A percentile compares a stretch with the other conserved stretches of the same genome.
phyloP scores from a whole-genome alignment of 73 alveolate genomes.

The Breviolum minutum region DNA sequence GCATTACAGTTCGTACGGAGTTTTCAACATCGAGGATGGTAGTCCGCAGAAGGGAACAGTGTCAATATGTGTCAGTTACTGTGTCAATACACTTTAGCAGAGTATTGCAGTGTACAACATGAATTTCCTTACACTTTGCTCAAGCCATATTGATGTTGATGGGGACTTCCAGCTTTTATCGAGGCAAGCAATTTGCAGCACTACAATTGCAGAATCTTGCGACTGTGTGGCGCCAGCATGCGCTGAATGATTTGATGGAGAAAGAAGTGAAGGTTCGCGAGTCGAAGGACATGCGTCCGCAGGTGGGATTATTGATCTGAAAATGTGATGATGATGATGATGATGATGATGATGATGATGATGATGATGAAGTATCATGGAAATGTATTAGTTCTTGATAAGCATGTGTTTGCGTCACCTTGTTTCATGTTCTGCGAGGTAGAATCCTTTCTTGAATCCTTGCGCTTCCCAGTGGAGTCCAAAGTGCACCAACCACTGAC shows the following conservation, averaged over 20 bases:
- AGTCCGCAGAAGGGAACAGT: no score
- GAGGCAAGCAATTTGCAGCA: slow-evolving; percentile 86
- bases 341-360: no score
- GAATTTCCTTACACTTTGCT: not conserved
- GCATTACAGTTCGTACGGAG: not conserved
- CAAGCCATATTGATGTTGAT: no score
- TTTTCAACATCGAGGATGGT: no score
- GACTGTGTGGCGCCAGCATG: slow-evolving; percentile 65
- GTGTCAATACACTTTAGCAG: no score
- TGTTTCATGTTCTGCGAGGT: not conserved
- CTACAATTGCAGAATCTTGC: slow-evolving; percentile 85
- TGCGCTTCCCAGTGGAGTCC: slow-evolving; percentile 89
- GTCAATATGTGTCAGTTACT: no score
- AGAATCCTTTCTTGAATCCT: slow-evolving; percentile 77
- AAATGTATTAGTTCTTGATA: not conserved
- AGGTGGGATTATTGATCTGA: not conserved
- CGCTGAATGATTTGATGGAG: slow-evolving; percentile 47
- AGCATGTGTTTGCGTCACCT: not conserved
- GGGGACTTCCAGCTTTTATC: not conserved
- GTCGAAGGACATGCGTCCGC: slow-evolving; percentile 51
- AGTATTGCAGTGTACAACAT: no score
- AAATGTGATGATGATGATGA: no score
- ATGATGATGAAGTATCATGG: no score
- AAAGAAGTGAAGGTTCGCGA: slow-evolving; percentile 63
- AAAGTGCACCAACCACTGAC: slow-evolving; percentile 69